Evolutionary conservation across 202 grass and related monocot species (phyloP).

Genomic region (Zizania palustris): DNA sequence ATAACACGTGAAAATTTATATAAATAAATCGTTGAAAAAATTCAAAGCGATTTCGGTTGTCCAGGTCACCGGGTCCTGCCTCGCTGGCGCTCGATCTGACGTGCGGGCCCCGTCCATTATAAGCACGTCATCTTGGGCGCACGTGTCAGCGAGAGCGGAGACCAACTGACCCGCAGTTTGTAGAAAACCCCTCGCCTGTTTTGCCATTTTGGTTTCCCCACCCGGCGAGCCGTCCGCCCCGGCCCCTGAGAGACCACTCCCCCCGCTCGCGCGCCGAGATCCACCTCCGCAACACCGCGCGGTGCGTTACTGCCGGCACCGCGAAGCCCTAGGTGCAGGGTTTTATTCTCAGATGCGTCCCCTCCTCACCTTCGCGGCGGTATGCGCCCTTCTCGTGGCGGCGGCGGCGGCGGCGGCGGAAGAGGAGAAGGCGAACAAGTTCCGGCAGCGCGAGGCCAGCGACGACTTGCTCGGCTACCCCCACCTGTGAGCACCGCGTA

Average conservation of each 20-base stretch:
- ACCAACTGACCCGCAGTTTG: not conserved
- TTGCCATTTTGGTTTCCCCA: not conserved
- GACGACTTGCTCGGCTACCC: slow-evolving; percentile 80
- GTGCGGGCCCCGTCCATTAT: not conserved
- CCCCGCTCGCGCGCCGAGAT: slow-evolving; percentile 28
- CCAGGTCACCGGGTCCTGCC: not conserved
- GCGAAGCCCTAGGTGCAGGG: not conserved
- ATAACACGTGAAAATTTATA: no score
- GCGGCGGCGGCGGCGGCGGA: slow-evolving; percentile 21
- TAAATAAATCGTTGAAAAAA: no score
- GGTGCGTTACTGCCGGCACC: not conserved
- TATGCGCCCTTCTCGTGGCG: slow-evolving; percentile 43
- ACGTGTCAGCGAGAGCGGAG: not conserved
- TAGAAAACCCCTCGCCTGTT: slow-evolving; percentile 4
- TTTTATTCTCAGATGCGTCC: slow-evolving; percentile 46
- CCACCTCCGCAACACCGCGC: slow-evolving; percentile 3
- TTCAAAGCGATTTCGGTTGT: not conserved
- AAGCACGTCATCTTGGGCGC: not conserved
- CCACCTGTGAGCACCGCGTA: slow-evolving; percentile 53
- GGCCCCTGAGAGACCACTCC: slow-evolving; percentile 41
- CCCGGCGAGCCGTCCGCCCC: slow-evolving; percentile 34
- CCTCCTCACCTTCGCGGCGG: slow-evolving; percentile 32
- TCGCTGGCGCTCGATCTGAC: not conserved
- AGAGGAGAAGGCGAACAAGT: slow-evolving; percentile 70
- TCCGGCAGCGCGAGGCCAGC: slow-evolving; percentile 90